Conservation (phyloP, 2,329 filamentous ascomycete species). For the Magnaporthiopsis rhizophila region DNA sequence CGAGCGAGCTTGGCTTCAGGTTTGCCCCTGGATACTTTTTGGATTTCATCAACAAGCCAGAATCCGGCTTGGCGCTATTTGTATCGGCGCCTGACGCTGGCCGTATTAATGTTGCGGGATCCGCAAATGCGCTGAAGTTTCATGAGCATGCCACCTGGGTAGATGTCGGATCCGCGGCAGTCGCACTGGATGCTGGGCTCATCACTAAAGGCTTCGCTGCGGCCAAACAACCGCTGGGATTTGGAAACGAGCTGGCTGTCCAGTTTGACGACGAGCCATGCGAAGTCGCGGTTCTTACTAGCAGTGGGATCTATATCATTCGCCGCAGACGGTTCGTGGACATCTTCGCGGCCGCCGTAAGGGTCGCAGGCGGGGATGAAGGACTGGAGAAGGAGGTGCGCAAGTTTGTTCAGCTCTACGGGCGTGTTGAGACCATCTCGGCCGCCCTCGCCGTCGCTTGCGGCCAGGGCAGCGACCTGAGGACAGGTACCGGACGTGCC, state of each 20-base stretch:
- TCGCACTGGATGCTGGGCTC: slow-evolving; percentile 70
- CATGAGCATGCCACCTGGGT: slow-evolving; percentile 78
- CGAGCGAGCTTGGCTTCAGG: slow-evolving; percentile 44
- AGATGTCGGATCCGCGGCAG: slow-evolving; percentile 54
- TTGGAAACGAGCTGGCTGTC: slow-evolving; percentile 92
- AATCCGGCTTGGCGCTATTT: slow-evolving; percentile 62
- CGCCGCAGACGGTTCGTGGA: slow-evolving; percentile 80
- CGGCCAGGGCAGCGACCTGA: slow-evolving; percentile 74
- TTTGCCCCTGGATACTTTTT: slow-evolving; percentile 90
- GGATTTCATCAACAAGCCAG: slow-evolving; percentile 64
- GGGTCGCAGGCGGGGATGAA: slow-evolving; percentile 66
- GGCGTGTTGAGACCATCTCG: slow-evolving; percentile 79
- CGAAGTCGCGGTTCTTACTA: slow-evolving; percentile 87
- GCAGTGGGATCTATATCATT: slow-evolving; percentile 80
- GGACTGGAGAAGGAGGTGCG: slow-evolving; percentile 75
- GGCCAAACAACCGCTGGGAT: slow-evolving; percentile 61
- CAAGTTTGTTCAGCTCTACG: slow-evolving; percentile 78
- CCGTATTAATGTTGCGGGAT: slow-evolving; percentile 58
- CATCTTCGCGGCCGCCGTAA: slow-evolving; percentile 77
- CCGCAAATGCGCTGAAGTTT: slow-evolving; percentile 49
- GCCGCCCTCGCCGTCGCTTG: slow-evolving; percentile 92
- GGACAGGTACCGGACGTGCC: slow-evolving; percentile 64
- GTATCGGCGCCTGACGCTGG: slow-evolving; percentile 83
- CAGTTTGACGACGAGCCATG: slow-evolving; percentile 79
- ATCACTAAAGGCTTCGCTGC: slow-evolving; percentile 67